Conservation (phyloP, 371 early-diverging fungal species). For the Mucor velutinosus region DNA sequence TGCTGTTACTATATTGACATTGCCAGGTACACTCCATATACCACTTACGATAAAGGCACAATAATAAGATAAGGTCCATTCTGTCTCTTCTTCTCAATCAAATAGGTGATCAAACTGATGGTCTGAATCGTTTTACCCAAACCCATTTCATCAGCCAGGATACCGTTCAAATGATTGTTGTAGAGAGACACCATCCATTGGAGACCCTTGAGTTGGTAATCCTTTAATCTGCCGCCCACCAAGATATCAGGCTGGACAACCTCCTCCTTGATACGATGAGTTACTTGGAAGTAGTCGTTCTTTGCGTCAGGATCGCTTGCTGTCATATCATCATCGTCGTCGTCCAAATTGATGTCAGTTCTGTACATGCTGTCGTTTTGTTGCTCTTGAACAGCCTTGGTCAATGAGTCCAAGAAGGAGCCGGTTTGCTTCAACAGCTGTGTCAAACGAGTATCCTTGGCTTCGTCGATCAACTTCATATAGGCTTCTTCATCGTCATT, state of each 20-base stretch:
- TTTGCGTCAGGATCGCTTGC: constrained; percentile 43
- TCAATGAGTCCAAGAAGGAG: constrained; percentile 79
- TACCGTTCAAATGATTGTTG: constrained; percentile 96
- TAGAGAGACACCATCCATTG: constrained; percentile 99
- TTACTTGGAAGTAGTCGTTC: constrained; percentile 85
- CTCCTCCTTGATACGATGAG: constrained; percentile 85
- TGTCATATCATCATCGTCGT: constrained; percentile 37
- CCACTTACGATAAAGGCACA: constrained; percentile 87
- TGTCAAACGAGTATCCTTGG: constrained; percentile 94
- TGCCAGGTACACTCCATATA: not conserved
- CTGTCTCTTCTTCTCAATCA: constrained; percentile 91
- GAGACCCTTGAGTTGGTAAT: constrained; percentile 98
- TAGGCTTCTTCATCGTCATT: constrained; percentile 97
- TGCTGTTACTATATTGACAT: not conserved
- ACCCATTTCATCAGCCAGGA: constrained; percentile 99
- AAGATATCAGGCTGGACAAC: constrained; percentile 84
- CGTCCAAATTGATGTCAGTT: constrained; percentile 27
- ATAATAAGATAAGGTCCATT: constrained; percentile 94
- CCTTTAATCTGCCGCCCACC: constrained; percentile 92
- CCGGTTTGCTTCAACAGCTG: constrained; percentile 91
- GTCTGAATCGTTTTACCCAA: constrained; percentile 98
- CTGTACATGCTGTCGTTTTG: constrained; percentile 63
- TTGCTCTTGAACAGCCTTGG: constrained; percentile 73
- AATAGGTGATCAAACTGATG: constrained; percentile 92
- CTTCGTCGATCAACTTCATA: constrained; percentile 90